Percentiles rank a stretch among this genome's conserved stretches.
Conservation (phyloP, 306 rosid genomes). For the Dalbergia cochinchinensis region DNA sequence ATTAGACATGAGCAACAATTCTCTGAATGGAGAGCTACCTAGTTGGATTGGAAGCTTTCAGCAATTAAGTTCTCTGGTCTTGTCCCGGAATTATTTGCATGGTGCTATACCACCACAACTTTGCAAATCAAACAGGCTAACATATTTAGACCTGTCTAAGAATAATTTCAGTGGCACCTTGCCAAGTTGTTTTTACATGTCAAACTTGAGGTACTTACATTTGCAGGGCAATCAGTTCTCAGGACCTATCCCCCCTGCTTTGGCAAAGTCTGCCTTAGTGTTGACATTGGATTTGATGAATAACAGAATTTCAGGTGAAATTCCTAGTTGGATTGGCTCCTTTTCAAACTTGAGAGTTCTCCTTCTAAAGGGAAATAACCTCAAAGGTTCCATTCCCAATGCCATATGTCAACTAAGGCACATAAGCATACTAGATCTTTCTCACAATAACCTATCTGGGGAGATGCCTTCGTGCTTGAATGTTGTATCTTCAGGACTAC, state of each 20-base stretch:
- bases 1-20: conserved; percentile 26
- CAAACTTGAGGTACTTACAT: neutral
- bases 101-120: conserved; percentile 29
- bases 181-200: conserved; percentile 11
- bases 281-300: conserved; percentile 33
- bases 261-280: neutral
- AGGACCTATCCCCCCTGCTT: neutral
- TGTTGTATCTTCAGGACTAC: neutral
- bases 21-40: conserved; percentile 22
- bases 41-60: conserved; percentile 34
- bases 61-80: conserved; percentile 1
- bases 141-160: conserved; percentile 10
- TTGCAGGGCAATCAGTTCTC: conserved; percentile 25
- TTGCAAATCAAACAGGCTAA: neutral
- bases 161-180: conserved; percentile 10
- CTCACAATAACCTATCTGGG: conserved; percentile 28
- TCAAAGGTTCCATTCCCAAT: conserved; percentile 35
- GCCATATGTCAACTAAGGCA: conserved; percentile 12
- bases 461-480: conserved; percentile 28
- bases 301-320: conserved; percentile 31
- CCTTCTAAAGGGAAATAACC: conserved; percentile 31
- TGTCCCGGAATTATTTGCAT: conserved; percentile 28
- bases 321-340: conserved; percentile 34
- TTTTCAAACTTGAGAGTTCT: conserved; percentile 25
- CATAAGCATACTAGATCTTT: conserved; percentile 22